Percentiles rank a stretch among this genome's conserved stretches.
Evolutionary conservation across 805 yeast genomes (phyloP).

Genomic region (Wickerhamiella brachini): DNA sequence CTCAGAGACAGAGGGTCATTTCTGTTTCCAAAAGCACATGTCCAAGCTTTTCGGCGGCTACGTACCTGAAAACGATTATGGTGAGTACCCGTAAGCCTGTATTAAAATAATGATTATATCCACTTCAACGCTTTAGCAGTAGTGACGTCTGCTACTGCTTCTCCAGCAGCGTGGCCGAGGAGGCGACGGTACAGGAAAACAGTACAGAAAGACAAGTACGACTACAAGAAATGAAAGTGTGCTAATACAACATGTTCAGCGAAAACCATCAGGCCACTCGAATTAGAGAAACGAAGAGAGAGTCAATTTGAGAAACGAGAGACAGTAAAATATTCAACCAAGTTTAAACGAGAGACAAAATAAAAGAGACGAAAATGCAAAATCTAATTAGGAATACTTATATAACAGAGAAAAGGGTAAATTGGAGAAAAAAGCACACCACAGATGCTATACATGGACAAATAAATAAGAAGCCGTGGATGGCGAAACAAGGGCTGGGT

Average conservation of each 20-base stretch:
- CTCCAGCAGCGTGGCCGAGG: too few species aligned
- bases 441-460: neutral
- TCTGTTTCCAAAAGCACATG: neutral
- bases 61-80: neutral
- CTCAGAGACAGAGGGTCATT: neutral
- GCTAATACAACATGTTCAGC: too few species aligned
- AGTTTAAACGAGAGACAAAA: too few species aligned
- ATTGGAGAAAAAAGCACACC: neutral
- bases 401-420: neutral
- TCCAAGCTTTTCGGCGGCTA: neutral
- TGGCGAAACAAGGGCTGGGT: neutral
- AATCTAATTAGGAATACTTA: neutral
- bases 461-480: neutral
- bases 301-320: too few species aligned
- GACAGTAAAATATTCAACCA: too few species aligned
- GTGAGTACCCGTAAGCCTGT: neutral
- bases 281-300: neutral
- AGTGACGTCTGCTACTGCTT: too few species aligned
- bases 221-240: neutral
- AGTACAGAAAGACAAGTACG: too few species aligned
- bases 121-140: too few species aligned
- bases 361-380: neutral
- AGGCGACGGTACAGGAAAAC: too few species aligned
- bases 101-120: neutral
- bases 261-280: too few species aligned